Percentiles rank a stretch among this genome's conserved stretches.
Conservation (phyloP, 192 early-diverging fungal genomes). For the Diversispora epigaea region DNA sequence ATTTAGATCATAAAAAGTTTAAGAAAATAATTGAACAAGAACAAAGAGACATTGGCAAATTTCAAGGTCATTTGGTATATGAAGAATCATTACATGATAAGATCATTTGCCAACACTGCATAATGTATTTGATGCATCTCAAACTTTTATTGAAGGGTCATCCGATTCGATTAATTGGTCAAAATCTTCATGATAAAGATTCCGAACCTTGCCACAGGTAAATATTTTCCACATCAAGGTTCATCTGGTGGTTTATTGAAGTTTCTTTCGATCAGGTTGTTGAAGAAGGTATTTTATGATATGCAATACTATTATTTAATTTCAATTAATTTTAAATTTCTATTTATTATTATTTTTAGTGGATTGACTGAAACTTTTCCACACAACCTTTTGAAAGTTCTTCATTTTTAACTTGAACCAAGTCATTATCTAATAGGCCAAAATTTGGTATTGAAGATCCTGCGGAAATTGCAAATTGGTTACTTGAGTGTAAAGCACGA, state of each 20-base stretch:
- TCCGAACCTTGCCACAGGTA: neutral
- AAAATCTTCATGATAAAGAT: neutral
- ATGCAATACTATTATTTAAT: too few species aligned
- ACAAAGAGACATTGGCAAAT: neutral
- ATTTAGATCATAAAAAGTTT: neutral
- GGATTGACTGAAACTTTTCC: neutral
- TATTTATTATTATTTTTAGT: too few species aligned
- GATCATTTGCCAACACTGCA: too few species aligned
- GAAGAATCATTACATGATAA: too few species aligned
- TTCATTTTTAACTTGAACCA: neutral
- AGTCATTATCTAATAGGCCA: conserved; percentile 21
- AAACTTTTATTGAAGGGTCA: neutral
- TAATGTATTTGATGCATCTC: neutral
- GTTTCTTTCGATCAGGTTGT: neutral
- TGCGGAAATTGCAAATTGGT: neutral
- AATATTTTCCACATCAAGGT: neutral
- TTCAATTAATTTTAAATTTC: too few species aligned
- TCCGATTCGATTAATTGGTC: neutral
- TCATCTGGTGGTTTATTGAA: neutral
- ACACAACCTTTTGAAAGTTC: neutral
- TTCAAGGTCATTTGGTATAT: too few species aligned
- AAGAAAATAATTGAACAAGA: neutral
- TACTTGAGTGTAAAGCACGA: neutral
- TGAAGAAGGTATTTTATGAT: too few species aligned
- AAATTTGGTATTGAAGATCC: conserved; percentile 11